These are phyloP conservation scores for Trametes villosa DNA, from an alignment of 768 basidiomycete genomes.

Conservation along the genomic window DNA sequence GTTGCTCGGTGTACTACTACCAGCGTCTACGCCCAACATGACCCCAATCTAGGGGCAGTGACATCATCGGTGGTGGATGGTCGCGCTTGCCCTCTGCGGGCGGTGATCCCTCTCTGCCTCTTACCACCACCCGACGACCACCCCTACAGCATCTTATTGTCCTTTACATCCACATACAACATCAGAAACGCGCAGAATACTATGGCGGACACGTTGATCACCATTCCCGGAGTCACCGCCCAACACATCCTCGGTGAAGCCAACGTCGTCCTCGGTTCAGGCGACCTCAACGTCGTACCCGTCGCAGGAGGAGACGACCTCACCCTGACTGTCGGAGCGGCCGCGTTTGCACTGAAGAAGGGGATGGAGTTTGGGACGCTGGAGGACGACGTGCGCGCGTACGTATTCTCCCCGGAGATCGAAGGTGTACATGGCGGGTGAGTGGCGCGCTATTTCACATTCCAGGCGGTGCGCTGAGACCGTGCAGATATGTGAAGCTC, in stretches of 20 bases:
- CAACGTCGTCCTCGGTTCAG: constrained; percentile 25
- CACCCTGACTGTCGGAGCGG: constrained; percentile 24
- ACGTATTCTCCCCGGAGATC: constrained; percentile 30
- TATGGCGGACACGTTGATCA: constrained; percentile 14
- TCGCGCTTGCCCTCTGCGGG: neutral
- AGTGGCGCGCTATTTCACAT: neutral
- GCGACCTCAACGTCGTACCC: constrained; percentile 28
- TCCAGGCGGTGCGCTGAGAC: too few species aligned
- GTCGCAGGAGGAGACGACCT: neutral
- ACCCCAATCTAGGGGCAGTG: neutral
- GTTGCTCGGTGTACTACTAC: too few species aligned
- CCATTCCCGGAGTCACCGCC: constrained; percentile 25
- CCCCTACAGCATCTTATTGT: neutral
- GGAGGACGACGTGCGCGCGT: constrained; percentile 23
- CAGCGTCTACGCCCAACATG: too few species aligned
- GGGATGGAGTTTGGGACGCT: constrained; percentile 28
- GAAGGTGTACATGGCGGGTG: constrained; percentile 25
- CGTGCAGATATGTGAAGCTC: constrained; percentile 27
- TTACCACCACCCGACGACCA: neutral
- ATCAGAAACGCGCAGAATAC: neutral
- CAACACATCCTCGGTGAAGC: constrained; percentile 29
- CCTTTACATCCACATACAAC: neutral
- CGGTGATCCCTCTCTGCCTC: neutral
- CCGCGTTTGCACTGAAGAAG: constrained; percentile 25
- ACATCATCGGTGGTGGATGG: neutral